Evolutionary conservation across 1,139 yeast species (phyloP).

Genomic region (Spencermartinsiella ligniputridi): DNA sequence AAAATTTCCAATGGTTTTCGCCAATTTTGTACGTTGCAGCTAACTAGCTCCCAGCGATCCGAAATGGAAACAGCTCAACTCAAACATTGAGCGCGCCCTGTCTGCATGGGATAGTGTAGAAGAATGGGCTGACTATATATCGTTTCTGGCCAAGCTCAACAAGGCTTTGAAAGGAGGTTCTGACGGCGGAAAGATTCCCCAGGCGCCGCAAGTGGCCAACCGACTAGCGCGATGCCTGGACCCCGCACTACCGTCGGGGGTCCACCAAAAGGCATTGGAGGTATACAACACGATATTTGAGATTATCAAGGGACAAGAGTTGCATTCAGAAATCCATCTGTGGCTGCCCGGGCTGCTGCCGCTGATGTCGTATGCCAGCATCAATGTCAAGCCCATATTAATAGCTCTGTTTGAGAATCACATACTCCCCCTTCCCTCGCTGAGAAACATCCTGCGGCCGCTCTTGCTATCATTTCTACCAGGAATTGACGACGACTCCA

Average conservation of each 20-base stretch:
- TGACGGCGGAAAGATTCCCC: constrained; percentile 41
- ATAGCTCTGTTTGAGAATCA: constrained; percentile 55
- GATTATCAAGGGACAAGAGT: constrained; percentile 37
- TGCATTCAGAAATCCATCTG: constrained; percentile 10
- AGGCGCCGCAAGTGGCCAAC: constrained; percentile 36
- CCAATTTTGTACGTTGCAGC: neutral
- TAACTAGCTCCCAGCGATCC: constrained; percentile 32
- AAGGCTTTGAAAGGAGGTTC: constrained; percentile 51
- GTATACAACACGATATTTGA: constrained; percentile 69
- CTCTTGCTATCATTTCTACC: constrained; percentile 71
- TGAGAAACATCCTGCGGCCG: constrained; percentile 58
- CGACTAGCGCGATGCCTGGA: constrained; percentile 59
- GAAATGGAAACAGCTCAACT: constrained; percentile 63
- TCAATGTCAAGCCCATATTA: constrained; percentile 76
- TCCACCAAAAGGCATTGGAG: constrained; percentile 81
- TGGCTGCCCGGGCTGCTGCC: constrained; percentile 94
- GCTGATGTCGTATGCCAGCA: constrained; percentile 78
- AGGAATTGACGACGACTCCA: constrained; percentile 87
- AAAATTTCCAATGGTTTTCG: neutral
- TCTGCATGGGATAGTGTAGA: constrained; percentile 76
- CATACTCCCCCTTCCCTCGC: constrained; percentile 48
- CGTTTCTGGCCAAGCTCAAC: constrained; percentile 73
- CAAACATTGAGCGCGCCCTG: constrained; percentile 68
- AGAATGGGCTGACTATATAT: constrained; percentile 99
- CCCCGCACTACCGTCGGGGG: constrained; percentile 85